Percentiles rank a stretch among this genome's conserved stretches.
Evolutionary conservation across 2,329 filamentous ascomycete genomes (phyloP).

Genomic region (Xylariales sp.): DNA sequence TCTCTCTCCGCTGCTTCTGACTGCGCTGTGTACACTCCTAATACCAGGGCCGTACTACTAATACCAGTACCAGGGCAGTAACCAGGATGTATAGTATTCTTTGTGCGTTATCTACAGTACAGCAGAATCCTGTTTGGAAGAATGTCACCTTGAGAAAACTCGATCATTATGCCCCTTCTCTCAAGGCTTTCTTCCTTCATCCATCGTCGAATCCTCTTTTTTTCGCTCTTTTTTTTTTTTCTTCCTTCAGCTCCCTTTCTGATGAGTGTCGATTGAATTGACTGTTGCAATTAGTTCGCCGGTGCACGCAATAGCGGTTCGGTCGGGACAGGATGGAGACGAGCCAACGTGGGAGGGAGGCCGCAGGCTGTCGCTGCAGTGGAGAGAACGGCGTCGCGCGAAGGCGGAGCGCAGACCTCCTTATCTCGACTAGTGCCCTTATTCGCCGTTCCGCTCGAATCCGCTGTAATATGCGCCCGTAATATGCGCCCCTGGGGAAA

Average conservation of each 20-base stretch:
- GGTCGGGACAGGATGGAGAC: slow-evolving; percentile 1
- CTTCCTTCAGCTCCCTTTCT: not conserved
- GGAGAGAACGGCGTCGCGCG: slow-evolving; percentile 11
- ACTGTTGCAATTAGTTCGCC: not conserved
- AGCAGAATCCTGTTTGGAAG: too few relatives aligned
- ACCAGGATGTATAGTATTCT: too few relatives aligned
- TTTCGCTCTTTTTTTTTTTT: too few relatives aligned
- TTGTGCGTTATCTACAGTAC: too few relatives aligned
- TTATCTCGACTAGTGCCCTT: not conserved
- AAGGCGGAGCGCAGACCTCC: slow-evolving; percentile 4
- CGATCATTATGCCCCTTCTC: too few relatives aligned
- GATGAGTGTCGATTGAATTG: not conserved
- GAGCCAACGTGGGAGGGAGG: not conserved
- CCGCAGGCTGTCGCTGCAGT: slow-evolving; percentile 7
- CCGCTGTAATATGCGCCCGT: not conserved
- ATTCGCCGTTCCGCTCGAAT: not conserved
- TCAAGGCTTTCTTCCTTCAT: too few relatives aligned
- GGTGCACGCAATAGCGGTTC: not conserved
- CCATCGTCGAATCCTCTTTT: not conserved
- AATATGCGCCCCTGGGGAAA: not conserved
- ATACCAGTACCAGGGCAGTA: too few relatives aligned
- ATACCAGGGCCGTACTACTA: too few relatives aligned
- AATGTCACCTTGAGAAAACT: not conserved
- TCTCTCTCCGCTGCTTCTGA: too few relatives aligned
- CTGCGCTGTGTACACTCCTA: too few relatives aligned